Base-by-base conservation (phyloP, 768 basidiomycete genomes). In the Lactifluus hygrophoroides region DNA sequence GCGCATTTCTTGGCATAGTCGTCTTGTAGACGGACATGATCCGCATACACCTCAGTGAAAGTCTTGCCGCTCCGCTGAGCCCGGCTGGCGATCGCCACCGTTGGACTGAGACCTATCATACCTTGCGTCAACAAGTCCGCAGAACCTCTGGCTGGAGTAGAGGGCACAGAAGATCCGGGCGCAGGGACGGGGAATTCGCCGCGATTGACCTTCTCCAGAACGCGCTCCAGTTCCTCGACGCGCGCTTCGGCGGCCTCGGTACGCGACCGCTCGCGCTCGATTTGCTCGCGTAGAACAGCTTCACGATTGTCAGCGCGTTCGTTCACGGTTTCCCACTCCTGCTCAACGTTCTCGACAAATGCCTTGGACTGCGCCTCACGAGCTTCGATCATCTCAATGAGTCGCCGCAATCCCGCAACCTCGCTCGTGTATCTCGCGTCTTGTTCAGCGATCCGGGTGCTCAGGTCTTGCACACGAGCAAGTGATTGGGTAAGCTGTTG, bases 31-130 rank as follows among this genome's bases (percentile, higher is more conserved):
- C 82, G 80, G 35, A 95, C 84, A 64, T 91, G 91, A 67, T 96
- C 92, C 16, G 88, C 80, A 69, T 96, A 97, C 21, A 98, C 86
- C 67, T 96, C 90, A 0, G 95, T 95, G 73, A 95, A 95, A 1
- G 88, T 89, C 77, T 89, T 90, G 28, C 90, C 91, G 27, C 77
- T 81, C 69, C 82, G 84, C 73, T 94, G 92, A 21, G 86, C 81
- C 61, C 78, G 82, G 72, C 85, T 85, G 7, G 86, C 91, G 75
- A 95, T 83, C 4, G 88, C 86, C 13, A 94, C 88, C 0, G 94
- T 90, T 1, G 94, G 92, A 67, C 90, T 93, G 17, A 94, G 73
- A 44, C 84, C 82, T 67, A 87, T 73, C 73, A 85, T 80, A 9
- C 78, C 77, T 38, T 85, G 80, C 27, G 74, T 69, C 13, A 75